phyloP scores from a whole-genome alignment of 2,329 filamentous ascomycete species.

The Penicillium sp. region DNA sequence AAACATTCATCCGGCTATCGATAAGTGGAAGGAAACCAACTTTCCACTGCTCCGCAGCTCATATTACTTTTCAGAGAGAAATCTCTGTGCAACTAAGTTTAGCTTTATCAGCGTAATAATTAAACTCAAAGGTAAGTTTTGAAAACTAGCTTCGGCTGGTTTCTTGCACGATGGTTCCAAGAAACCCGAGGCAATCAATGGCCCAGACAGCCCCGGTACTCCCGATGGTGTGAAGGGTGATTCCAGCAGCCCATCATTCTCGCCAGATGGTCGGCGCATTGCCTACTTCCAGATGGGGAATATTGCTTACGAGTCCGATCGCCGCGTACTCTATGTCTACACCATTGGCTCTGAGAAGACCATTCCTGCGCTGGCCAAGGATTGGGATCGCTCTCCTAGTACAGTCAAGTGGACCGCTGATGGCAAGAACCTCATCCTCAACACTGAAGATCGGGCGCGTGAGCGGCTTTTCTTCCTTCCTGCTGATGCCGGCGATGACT shows the following conservation, averaged over 20 bases:
- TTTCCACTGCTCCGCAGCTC: slow-evolving; percentile 1
- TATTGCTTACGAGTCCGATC: slow-evolving; percentile 79
- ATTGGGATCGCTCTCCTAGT: slow-evolving; percentile 57
- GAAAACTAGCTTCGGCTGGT: too few relatives aligned
- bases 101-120: too few relatives aligned
- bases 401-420: slow-evolving; percentile 54
- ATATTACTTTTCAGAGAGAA: too few relatives aligned
- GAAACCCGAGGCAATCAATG: slow-evolving; percentile 50
- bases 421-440: slow-evolving; percentile 67
- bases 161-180: slow-evolving; percentile 63
- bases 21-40: slow-evolving; percentile 17
- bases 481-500: slow-evolving; percentile 32
- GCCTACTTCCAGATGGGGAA: slow-evolving; percentile 79
- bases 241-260: slow-evolving; percentile 69
- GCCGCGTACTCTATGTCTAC: slow-evolving; percentile 52
- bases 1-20: slow-evolving; percentile 26
- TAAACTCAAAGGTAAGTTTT: too few relatives aligned
- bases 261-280: slow-evolving; percentile 67
- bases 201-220: slow-evolving; percentile 30
- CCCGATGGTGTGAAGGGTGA: slow-evolving; percentile 59
- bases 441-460: slow-evolving; percentile 69
- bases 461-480: slow-evolving; percentile 43
- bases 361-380: slow-evolving; percentile 40
- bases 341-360: slow-evolving; percentile 35
- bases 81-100: too few relatives aligned